phyloP scores from a whole-genome alignment of 2,329 filamentous ascomycete genomes.

The Tolypocladium tropicale region DNA sequence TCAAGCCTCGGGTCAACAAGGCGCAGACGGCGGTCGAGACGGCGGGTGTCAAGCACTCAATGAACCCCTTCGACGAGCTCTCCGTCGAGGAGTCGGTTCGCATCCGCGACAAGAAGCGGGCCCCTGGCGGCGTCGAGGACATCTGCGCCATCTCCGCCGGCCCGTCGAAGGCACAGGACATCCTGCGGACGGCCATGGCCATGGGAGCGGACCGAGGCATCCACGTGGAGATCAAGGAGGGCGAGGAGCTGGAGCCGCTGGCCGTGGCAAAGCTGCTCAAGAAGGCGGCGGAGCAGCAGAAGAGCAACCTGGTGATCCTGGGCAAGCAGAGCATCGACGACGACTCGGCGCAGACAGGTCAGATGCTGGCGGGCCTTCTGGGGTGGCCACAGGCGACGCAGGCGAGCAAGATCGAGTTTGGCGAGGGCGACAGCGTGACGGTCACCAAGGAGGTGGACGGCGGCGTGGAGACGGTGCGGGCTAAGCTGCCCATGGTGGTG shows the following conservation, averaged over 20 bases:
- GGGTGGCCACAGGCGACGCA: constrained; percentile 94
- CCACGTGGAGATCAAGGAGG: constrained; percentile 72
- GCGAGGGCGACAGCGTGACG: constrained; percentile 55
- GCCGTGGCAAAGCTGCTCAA: constrained; percentile 84
- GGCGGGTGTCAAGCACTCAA: constrained; percentile 86
- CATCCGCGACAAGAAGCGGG: constrained; percentile 76
- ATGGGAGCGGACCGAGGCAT: constrained; percentile 94
- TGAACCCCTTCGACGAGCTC: constrained; percentile 99
- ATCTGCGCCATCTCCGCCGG: constrained; percentile 87
- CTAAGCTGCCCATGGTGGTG: constrained; percentile 83
- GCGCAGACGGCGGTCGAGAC: constrained; percentile 82
- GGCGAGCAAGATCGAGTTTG: constrained; percentile 74
- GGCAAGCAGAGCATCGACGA: constrained; percentile 99
- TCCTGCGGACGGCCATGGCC: constrained; percentile 92
- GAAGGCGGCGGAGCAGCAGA: constrained; percentile 70
- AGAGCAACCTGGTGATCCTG: constrained; percentile 83
- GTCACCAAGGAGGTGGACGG: constrained; percentile 93
- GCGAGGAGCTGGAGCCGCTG: constrained; percentile 74
- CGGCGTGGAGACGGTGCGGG: constrained; percentile 78
- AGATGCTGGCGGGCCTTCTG: constrained; percentile 90
- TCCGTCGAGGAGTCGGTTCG: constrained; percentile 93
- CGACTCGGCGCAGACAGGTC: constrained; percentile 89
- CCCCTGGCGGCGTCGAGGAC: constrained; percentile 69
- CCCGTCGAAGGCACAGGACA: constrained; percentile 76
- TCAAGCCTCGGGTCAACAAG: constrained; percentile 62